phyloP scores from a whole-genome alignment of 352 stramenopile species.

The Pythium rishiriense region DNA sequence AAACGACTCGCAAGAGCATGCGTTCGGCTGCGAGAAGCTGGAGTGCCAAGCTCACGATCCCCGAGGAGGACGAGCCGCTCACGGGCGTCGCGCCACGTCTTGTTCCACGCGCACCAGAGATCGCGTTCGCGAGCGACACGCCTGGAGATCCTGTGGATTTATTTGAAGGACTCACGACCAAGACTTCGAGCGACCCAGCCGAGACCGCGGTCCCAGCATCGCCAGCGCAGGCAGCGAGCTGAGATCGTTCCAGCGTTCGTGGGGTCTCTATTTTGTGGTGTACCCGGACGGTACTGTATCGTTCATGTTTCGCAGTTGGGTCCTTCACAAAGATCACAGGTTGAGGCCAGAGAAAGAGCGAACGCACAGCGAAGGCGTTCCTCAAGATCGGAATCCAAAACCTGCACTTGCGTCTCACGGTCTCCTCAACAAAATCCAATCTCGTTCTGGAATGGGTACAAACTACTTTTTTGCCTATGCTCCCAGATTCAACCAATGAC shows the following conservation, averaged over 20 bases:
- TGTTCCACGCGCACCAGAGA: conserved; percentile 27
- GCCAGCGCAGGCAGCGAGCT: conserved; percentile 7
- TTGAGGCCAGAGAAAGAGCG: too few species aligned
- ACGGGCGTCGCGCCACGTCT: conserved; percentile 17
- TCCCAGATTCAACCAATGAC: too few species aligned
- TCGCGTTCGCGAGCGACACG: conserved; percentile 7
- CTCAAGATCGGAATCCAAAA: too few species aligned
- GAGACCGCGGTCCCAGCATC: neutral
- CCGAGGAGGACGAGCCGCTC: neutral
- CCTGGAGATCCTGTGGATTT: conserved; percentile 25
- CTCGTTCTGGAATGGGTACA: neutral
- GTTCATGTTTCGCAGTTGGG: too few species aligned
- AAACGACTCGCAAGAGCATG: conserved; percentile 23
- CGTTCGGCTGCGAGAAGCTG: conserved; percentile 14
- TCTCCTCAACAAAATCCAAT: too few species aligned
- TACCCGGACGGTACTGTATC: too few species aligned
- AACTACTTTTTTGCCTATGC: neutral
- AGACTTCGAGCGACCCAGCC: neutral
- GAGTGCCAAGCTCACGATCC: conserved; percentile 14
- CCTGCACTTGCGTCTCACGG: too few species aligned
- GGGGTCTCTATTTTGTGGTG: too few species aligned
- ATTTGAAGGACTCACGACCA: conserved; percentile 41
- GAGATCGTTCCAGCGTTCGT: too few species aligned
- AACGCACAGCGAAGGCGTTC: too few species aligned
- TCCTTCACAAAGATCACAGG: too few species aligned